Percentiles rank a stretch among this genome's conserved stretches.
phyloP scores from a whole-genome alignment of 345 rosid species.

The Odontarrhena argentea region DNA sequence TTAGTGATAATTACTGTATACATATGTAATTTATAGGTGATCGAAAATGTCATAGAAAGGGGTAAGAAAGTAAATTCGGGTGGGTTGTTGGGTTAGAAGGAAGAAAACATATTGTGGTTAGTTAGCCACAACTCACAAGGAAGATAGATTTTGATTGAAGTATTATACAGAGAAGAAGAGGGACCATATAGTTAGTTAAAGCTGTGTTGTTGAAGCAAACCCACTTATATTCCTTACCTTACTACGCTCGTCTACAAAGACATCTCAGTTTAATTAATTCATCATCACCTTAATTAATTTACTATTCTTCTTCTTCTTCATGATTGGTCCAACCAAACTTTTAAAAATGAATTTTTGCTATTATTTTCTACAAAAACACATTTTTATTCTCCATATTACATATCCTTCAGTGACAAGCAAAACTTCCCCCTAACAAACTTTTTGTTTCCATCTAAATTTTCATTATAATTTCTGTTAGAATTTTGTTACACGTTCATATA shows the following conservation, averaged over 20 bases:
- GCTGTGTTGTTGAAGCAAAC: slow-evolving; percentile 62
- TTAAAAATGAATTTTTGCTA: not conserved
- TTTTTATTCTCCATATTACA: slow-evolving; percentile 30
- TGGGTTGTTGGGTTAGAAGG: slow-evolving; percentile 52
- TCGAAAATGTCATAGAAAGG: not conserved
- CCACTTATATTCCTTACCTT: slow-evolving; percentile 31
- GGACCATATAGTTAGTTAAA: slow-evolving; percentile 69
- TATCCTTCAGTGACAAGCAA: slow-evolving; percentile 54
- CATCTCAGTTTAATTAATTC: not conserved
- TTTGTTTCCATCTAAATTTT: slow-evolving; percentile 14
- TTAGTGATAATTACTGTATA: too few species aligned
- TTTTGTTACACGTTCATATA: not conserved
- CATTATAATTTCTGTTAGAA: not conserved
- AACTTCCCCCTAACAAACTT: slow-evolving; percentile 38
- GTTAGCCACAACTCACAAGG: slow-evolving; percentile 31
- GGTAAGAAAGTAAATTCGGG: slow-evolving; percentile 8
- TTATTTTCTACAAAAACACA: not conserved
- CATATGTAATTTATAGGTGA: too few species aligned
- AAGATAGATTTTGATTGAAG: slow-evolving; percentile 43
- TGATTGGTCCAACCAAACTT: slow-evolving; percentile 37
- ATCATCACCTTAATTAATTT: not conserved
- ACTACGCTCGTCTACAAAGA: slow-evolving; percentile 25
- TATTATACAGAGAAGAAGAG: slow-evolving; percentile 25
- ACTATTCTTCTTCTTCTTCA: slow-evolving; percentile 29
- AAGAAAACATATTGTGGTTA: slow-evolving; percentile 36